A percentile compares a stretch with the other conserved stretches of the same genome.
Evolutionary conservation across 2,329 filamentous ascomycete species (phyloP).

Genomic region (Fusarium clavum): DNA sequence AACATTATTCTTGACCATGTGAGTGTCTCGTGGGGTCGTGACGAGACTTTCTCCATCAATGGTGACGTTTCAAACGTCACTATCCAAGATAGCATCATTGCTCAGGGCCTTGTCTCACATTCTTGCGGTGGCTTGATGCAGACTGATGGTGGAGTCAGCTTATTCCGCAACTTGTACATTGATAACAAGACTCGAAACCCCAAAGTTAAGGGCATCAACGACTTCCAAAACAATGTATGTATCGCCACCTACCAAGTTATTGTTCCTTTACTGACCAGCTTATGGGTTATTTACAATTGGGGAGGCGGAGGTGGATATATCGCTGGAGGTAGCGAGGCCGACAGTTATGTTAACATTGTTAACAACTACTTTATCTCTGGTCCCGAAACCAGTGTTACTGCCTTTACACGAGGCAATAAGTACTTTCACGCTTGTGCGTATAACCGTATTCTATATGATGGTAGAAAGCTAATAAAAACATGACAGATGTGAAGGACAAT

Average conservation of each 20-base stretch:
- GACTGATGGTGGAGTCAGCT: slow-evolving; percentile 60
- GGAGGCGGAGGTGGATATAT: slow-evolving; percentile 66
- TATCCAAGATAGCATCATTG: slow-evolving; percentile 65
- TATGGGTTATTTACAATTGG: slow-evolving; percentile 66
- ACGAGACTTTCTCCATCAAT: slow-evolving; percentile 66
- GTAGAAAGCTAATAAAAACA: neutral
- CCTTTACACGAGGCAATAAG: slow-evolving; percentile 66
- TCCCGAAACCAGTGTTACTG: slow-evolving; percentile 60
- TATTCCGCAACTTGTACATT: slow-evolving; percentile 67
- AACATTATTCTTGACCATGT: slow-evolving; percentile 69
- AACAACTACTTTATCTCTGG: slow-evolving; percentile 69
- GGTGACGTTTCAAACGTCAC: slow-evolving; percentile 61
- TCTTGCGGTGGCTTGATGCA: slow-evolving; percentile 64
- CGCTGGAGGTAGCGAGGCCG: slow-evolving; percentile 60
- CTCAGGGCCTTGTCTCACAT: slow-evolving; percentile 65
- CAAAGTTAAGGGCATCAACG: slow-evolving; percentile 67
- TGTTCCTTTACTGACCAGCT: slow-evolving; percentile 2
- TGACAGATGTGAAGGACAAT: slow-evolving; percentile 60
- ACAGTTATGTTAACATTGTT: slow-evolving; percentile 63
- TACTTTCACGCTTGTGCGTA: slow-evolving; percentile 62
- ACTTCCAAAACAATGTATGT: slow-evolving; percentile 59
- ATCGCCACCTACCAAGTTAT: accelerated
- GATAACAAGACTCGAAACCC: slow-evolving; percentile 69
- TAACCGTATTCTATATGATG: accelerated
- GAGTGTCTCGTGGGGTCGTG: slow-evolving; percentile 65